Conservation (phyloP, 2,329 filamentous ascomycete genomes). For the Fusarium torreyae region DNA sequence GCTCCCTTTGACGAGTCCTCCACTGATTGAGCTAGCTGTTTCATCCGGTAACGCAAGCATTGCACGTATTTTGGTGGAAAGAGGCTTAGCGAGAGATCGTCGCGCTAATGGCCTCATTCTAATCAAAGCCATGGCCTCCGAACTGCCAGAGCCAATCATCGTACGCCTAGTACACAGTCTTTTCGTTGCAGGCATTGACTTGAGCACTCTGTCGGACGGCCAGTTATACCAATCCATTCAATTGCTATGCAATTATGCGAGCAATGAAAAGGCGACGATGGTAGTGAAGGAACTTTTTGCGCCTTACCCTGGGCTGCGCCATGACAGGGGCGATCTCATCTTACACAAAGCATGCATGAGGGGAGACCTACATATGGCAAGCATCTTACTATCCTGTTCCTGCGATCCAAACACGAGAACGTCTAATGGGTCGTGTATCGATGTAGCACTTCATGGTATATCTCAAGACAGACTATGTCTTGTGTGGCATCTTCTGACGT, state of each 20-base stretch:
- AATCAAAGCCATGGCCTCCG: background rate
- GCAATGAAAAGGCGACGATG: too few relatives aligned
- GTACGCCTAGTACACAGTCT: background rate
- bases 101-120: fast-evolving
- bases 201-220: background rate
- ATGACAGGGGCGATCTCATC: background rate
- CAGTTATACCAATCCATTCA: background rate
- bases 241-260: background rate
- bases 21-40: background rate
- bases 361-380: background rate
- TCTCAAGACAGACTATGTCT: background rate
- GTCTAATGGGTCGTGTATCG: background rate
- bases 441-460: background rate
- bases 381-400: background rate
- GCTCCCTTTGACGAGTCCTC: background rate
- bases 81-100: background rate
- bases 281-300: too few relatives aligned
- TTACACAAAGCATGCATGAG: background rate
- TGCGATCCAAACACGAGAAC: background rate
- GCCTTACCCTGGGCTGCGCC: background rate
- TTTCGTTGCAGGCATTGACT: background rate
- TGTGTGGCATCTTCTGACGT: background rate
- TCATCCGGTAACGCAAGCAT: background rate
- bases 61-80: background rate
- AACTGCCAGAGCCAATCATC: background rate